These are phyloP conservation scores for Osmanthus fragrans DNA, from an alignment of 257 asterid species.

Conservation along the genomic window DNA sequence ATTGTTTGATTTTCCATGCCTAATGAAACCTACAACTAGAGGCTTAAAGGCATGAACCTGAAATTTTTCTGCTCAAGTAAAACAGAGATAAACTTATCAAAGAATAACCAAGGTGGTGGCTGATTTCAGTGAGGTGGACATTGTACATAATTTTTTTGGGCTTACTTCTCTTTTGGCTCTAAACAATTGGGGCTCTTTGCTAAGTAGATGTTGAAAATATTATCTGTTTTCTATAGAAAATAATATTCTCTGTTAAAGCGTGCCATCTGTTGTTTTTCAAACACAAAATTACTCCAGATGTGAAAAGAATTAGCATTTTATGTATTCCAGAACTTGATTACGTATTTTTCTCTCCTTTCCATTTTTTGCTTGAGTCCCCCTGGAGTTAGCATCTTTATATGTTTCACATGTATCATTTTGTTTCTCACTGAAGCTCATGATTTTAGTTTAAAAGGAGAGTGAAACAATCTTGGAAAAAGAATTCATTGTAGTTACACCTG, in stretches of 20 bases:
- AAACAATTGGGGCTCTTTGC: neutral
- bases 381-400: neutral
- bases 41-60: no score
- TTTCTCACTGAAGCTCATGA: neutral
- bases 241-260: neutral
- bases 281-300: neutral
- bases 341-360: neutral
- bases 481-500: neutral
- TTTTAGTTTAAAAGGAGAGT: neutral
- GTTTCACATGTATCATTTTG: neutral
- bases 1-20: neutral
- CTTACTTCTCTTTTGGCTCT: neutral
- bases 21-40: neutral
- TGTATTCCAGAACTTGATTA: neutral
- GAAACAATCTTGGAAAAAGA: neutral
- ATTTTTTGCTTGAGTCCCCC: neutral
- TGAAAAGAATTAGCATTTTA: neutral
- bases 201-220: no score
- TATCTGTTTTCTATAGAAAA: neutral
- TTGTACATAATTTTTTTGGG: neutral
- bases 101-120: neutral
- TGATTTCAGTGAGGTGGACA: neutral
- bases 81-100: neutral
- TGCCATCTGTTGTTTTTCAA: neutral
- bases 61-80: no score